Percentiles rank a stretch among this genome's conserved stretches.
phyloP scores from a whole-genome alignment of 2,329 filamentous ascomycete species.

The Pyricularia sp. region DNA sequence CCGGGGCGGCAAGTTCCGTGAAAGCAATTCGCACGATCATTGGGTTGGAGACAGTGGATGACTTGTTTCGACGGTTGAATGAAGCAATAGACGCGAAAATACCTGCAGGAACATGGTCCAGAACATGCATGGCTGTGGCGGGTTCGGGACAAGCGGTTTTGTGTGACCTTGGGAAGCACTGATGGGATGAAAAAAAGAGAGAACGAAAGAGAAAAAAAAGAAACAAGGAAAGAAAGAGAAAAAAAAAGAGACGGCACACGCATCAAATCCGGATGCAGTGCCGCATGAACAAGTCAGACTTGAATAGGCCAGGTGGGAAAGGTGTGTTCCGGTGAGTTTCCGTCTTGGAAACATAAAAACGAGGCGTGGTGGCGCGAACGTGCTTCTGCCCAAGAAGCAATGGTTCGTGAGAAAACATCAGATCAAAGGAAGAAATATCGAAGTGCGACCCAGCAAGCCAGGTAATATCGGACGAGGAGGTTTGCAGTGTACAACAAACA shows the following conservation, averaged over 20 bases:
- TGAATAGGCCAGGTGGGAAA: not conserved
- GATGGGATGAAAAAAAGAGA: not conserved
- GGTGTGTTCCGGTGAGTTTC: not conserved
- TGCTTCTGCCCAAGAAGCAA: not conserved
- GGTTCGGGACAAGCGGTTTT: not conserved
- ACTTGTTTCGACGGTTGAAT: not conserved
- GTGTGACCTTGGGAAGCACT: not conserved
- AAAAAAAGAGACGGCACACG: not conserved
- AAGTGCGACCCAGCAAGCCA: not conserved
- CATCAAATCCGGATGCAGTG: not conserved
- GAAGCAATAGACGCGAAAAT: not conserved
- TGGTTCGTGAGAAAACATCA: not conserved
- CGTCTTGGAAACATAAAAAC: not conserved
- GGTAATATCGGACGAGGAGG: not conserved
- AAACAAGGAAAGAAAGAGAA: not conserved
- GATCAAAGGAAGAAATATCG: not conserved
- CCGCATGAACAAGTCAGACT: not conserved
- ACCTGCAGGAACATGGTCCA: not conserved
- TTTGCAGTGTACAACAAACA: not conserved
- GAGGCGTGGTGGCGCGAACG: not conserved
- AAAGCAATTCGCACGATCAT: not conserved
- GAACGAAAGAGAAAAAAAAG: not conserved
- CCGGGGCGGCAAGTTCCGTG: not conserved
- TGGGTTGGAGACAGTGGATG: not conserved
- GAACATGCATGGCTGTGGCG: not conserved